phyloP scores from a whole-genome alignment of 2,329 filamentous ascomycete species.

The Cladophialophora yegresii region DNA sequence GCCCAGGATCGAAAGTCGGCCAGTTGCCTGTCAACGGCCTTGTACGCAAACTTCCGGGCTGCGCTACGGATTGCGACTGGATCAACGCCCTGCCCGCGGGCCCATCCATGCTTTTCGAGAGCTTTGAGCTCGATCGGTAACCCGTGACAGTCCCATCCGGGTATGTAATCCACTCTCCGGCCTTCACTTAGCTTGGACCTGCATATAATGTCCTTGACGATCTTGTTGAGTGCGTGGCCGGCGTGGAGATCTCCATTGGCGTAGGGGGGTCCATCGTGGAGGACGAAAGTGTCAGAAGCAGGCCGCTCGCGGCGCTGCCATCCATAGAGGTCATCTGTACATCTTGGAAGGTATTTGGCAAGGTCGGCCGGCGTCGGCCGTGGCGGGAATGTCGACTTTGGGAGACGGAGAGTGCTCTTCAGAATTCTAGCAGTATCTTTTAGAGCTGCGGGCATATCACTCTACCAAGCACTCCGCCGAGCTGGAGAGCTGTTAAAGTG shows the following conservation, averaged over 20 bases:
- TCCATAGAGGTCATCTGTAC: constrained; percentile 82
- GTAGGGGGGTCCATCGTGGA: constrained; percentile 96
- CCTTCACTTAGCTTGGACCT: constrained; percentile 78
- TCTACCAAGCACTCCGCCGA: constrained; percentile 8
- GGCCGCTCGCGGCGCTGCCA: constrained; percentile 70
- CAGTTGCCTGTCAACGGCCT: constrained; percentile 62
- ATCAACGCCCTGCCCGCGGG: constrained; percentile 45
- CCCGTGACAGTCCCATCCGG: constrained; percentile 97
- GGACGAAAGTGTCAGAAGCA: constrained; percentile 63
- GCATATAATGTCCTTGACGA: constrained; percentile 91
- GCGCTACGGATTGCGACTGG: constrained; percentile 55
- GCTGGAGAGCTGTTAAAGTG: neutral
- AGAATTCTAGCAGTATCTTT: constrained; percentile 57
- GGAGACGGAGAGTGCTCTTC: constrained; percentile 73
- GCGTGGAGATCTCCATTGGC: constrained; percentile 91
- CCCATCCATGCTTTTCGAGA: constrained; percentile 59
- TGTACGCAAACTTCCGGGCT: constrained; percentile 57
- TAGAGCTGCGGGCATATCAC: constrained; percentile 38
- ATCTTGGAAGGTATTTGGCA: constrained; percentile 67
- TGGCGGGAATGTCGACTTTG: constrained; percentile 69
- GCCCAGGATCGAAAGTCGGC: constrained; percentile 61
- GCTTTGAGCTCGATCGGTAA: constrained; percentile 97
- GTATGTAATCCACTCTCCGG: constrained; percentile 74
- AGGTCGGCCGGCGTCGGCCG: constrained; percentile 51
- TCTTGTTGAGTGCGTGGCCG: constrained; percentile 94